Percentiles rank a stretch among this genome's conserved stretches.
These are phyloP conservation scores for Botryotinia globosa DNA, from an alignment of 2,329 filamentous ascomycete species.

Conservation along the genomic window DNA sequence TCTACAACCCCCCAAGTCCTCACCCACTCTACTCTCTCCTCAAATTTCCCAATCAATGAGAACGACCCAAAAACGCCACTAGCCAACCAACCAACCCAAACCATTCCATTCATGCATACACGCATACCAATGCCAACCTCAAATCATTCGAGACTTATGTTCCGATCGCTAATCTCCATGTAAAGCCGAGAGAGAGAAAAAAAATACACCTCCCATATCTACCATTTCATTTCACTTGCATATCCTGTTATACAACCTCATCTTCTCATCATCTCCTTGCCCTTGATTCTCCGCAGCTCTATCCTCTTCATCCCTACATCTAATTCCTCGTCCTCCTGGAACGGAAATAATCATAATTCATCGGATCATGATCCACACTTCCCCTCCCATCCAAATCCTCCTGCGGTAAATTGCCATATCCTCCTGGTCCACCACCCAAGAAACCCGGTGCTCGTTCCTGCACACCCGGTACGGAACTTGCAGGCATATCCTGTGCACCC, in stretches of 20 bases:
- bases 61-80: background rate
- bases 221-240: constrained; percentile 10
- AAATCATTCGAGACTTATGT: background rate
- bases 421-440: constrained; percentile 55
- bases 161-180: constrained; percentile 2
- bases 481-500: constrained; percentile 3
- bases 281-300: background rate
- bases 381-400: constrained; percentile 32
- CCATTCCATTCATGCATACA: background rate
- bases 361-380: constrained; percentile 34
- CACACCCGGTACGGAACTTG: background rate
- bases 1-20: background rate
- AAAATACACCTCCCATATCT: constrained; percentile 11
- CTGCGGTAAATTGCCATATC: constrained; percentile 59
- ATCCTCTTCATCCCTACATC: background rate
- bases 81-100: background rate
- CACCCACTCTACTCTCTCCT: background rate
- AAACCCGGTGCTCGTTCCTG: constrained; percentile 47
- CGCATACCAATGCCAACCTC: background rate
- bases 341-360: constrained; percentile 38
- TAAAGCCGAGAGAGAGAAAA: background rate
- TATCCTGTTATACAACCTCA: constrained; percentile 5
- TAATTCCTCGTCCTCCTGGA: constrained; percentile 24
- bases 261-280: too few relatives aligned
- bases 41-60: background rate